Evolutionary conservation across 768 basidiomycete species (phyloP), one percentile per base, ranked within the genome.

Genomic region (Russula virescens): DNA sequence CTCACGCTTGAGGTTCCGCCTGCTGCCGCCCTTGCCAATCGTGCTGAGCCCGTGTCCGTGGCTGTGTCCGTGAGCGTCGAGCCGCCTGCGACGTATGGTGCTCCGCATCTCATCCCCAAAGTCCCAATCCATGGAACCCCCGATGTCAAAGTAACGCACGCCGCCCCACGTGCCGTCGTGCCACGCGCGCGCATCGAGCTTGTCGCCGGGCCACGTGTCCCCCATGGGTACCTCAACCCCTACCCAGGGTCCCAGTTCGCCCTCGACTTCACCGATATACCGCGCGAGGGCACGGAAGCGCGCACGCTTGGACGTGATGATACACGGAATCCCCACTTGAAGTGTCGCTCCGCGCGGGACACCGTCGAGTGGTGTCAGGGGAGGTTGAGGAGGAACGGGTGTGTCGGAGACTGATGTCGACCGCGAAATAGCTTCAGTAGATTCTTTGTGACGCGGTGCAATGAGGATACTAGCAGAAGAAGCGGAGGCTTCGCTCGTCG

Each of bases 301-400:
- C 65, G 87, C 86, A 42, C 88, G 81, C 71, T 90, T 89, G 46
- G 86, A 88, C 3, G 89, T 83, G 65, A 94, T 88, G 71, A 94
- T 92, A 75, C 93, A 94, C 0, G 93, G 91, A 38, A 94, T 94
- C 10, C 92, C 92, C 28, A 94, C 85, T 40, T 90, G 87, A 40
- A 95, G 82, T 13, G 85, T 89, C 3, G 86, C 84, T 1, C 92
- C 91, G 21, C 77, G 77, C 13, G 84, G 82, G 6, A 71, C 42
- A 3, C 45, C 55, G 31, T 28, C 61, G 16, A 31, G n/a, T n/a
- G 43, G 14, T 40, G 46, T 34, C 38, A 54, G 47, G 23, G 63
- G 26, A 18, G 64, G 61, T 31, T 31, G 55, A 18, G 63, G 38
- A 25, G 61, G 28, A 38, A 48, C 51, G 9, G 64, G 34, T 8